phyloP scores from a whole-genome alignment of 495 filamentous ascomycete species.

The Cryomyces antarcticus region DNA sequence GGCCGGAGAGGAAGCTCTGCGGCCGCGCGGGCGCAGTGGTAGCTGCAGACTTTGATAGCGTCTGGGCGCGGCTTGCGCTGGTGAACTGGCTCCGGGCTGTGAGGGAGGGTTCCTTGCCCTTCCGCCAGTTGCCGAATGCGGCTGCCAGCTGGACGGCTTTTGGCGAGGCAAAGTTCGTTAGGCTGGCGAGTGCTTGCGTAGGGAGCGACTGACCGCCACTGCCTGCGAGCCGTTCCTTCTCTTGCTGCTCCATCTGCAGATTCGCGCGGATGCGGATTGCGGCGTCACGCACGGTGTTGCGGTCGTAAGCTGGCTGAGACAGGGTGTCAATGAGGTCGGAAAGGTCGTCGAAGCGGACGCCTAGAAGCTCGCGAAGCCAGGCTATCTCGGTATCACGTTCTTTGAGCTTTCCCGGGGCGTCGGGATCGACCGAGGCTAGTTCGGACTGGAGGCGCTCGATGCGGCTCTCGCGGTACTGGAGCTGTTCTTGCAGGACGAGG shows the following conservation, averaged over 20 bases:
- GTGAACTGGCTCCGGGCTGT: constrained; percentile 20
- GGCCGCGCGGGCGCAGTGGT: not conserved
- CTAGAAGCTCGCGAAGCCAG: constrained; percentile 87
- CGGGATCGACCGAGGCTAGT: constrained; percentile 41
- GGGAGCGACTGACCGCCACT: constrained; percentile 29
- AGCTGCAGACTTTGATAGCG: not conserved
- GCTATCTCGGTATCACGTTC: constrained; percentile 83
- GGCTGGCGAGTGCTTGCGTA: constrained; percentile 25
- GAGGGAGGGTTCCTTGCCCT: constrained; percentile 29
- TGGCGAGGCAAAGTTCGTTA: constrained; percentile 50
- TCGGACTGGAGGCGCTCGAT: constrained; percentile 73
- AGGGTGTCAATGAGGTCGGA: constrained; percentile 76
- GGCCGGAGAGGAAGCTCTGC: constrained; percentile 42
- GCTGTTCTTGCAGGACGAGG: constrained; percentile 83
- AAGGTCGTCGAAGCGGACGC: constrained; percentile 73
- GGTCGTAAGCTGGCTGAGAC: constrained; percentile 50
- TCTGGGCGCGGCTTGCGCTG: constrained; percentile 30
- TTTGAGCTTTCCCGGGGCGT: constrained; percentile 60
- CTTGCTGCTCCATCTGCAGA: constrained; percentile 92
- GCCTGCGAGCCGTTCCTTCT: constrained; percentile 49
- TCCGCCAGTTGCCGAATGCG: constrained; percentile 73
- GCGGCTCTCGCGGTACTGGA: constrained; percentile 74
- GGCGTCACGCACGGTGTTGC: constrained; percentile 59
- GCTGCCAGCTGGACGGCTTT: constrained; percentile 65
- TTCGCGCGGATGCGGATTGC: constrained; percentile 85